A percentile compares a stretch with the other conserved stretches of the same genome.
Evolutionary conservation across 2,329 filamentous ascomycete species (phyloP).

Genomic region (Apiospora sp.): DNA sequence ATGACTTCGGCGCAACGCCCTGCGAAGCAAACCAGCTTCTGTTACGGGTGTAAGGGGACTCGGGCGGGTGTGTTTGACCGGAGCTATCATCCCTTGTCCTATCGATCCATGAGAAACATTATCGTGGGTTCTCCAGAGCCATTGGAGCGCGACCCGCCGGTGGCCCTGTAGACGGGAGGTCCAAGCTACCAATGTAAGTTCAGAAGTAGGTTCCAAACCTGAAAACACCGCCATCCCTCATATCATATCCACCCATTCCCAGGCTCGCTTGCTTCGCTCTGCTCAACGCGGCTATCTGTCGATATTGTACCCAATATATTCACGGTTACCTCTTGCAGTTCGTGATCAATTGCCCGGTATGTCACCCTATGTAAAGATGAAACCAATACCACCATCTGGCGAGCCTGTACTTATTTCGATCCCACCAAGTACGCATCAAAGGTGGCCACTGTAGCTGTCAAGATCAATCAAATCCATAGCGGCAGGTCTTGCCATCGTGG

Average conservation of each 20-base stretch:
- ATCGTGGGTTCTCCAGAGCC: slow-evolving; percentile 20
- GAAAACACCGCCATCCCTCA: slow-evolving; percentile 13
- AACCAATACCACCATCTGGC: neutral
- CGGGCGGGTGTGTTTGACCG: neutral
- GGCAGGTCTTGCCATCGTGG: neutral
- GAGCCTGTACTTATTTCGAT: neutral
- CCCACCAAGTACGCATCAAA: neutral
- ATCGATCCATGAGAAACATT: slow-evolving; percentile 20
- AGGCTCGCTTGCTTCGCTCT: slow-evolving; percentile 7
- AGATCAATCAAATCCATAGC: neutral
- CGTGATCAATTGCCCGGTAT: neutral
- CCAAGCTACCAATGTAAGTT: slow-evolving; percentile 21
- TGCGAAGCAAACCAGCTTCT: neutral
- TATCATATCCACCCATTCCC: slow-evolving; percentile 16
- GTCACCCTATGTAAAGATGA: neutral
- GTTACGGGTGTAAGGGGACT: slow-evolving; percentile 10
- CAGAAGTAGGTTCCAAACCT: slow-evolving; percentile 20
- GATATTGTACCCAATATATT: slow-evolving; percentile 5
- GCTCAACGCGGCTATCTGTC: slow-evolving; percentile 8
- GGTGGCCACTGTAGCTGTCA: slow-evolving; percentile 3
- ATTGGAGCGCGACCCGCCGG: slow-evolving; percentile 16
- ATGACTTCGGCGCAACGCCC: slow-evolving; percentile 17
- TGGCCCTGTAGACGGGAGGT: slow-evolving; percentile 12
- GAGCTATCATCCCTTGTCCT: slow-evolving; percentile 19
- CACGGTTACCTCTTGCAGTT: neutral